Percentiles rank a stretch among this genome's conserved stretches.
Evolutionary conservation across 2,329 filamentous ascomycete species (phyloP).

Genomic region (Beauveria rudraprayagi): DNA sequence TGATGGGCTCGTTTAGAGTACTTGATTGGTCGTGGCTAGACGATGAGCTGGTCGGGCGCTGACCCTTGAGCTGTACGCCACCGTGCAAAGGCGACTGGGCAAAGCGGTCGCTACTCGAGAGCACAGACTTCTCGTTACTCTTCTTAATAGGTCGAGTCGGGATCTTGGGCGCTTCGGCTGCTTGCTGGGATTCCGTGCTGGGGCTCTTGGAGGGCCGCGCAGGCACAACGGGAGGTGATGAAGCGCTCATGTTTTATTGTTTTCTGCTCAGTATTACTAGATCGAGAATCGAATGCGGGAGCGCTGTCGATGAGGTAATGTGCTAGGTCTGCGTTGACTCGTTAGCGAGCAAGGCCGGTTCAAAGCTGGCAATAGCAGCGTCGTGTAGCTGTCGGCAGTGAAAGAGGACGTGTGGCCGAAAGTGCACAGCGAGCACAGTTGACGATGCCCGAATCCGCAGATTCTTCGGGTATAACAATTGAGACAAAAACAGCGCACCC

Average conservation of each 20-base stretch:
- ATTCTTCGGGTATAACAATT: background rate
- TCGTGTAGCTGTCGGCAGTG: background rate
- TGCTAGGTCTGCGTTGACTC: background rate
- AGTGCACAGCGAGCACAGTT: background rate
- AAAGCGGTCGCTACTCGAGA: slow-evolving; percentile 69
- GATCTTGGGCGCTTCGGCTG: slow-evolving; percentile 38
- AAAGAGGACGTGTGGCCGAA: background rate
- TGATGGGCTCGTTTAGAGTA: slow-evolving; percentile 34
- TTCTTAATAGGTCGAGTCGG: slow-evolving; percentile 69
- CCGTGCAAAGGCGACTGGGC: slow-evolving; percentile 83
- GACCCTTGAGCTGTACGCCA: slow-evolving; percentile 43
- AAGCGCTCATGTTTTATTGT: slow-evolving; percentile 37
- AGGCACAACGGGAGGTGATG: slow-evolving; percentile 46
- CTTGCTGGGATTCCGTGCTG: slow-evolving; percentile 34
- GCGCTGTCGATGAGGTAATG: background rate
- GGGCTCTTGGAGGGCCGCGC: slow-evolving; percentile 46
- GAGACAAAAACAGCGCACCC: background rate
- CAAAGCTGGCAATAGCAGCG: background rate
- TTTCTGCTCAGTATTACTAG: background rate
- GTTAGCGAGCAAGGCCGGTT: background rate
- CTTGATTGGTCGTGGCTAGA: slow-evolving; percentile 27
- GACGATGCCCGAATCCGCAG: background rate
- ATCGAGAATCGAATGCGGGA: background rate
- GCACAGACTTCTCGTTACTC: slow-evolving; percentile 66
- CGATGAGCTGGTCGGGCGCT: slow-evolving; percentile 24